phyloP scores from a whole-genome alignment of 2,329 filamentous ascomycete genomes.

The Drechslerella coelobrocha region DNA sequence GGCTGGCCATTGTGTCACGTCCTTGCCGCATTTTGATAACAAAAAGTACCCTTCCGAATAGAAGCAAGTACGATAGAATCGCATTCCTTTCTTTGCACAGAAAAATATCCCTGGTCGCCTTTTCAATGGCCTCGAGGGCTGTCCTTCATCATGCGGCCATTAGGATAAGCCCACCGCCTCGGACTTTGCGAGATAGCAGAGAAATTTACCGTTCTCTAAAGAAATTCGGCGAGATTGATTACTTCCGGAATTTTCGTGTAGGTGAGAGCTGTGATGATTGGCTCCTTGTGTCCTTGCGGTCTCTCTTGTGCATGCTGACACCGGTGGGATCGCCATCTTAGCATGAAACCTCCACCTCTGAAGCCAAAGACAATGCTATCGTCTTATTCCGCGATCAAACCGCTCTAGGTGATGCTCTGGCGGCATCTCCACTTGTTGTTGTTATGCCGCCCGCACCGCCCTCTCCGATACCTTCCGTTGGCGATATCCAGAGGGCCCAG shows the following conservation, averaged over 20 bases:
- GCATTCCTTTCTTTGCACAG: too few relatives aligned
- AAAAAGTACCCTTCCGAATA: not conserved
- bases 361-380: constrained; percentile 36
- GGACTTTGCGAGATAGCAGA: constrained; percentile 28
- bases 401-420: constrained; percentile 14
- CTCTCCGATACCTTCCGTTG: constrained; percentile 20
- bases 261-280: constrained; percentile 7
- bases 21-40: not conserved
- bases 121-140: constrained; percentile 18
- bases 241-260: constrained; percentile 40
- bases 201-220: constrained; percentile 32
- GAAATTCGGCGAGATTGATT: constrained; percentile 45
- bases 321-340: not conserved
- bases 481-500: not conserved
- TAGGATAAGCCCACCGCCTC: constrained; percentile 39
- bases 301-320: not conserved
- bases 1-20: not conserved
- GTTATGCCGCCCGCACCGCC: constrained; percentile 17
- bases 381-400: constrained; percentile 30
- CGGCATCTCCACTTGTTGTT: constrained; percentile 30
- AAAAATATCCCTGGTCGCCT: not conserved
- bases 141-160: constrained; percentile 32
- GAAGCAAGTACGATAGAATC: too few relatives aligned
- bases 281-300: not conserved
- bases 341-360: constrained; percentile 29